Conservation (phyloP, 2,329 filamentous ascomycete species). For the Epichloe coenophiala region DNA sequence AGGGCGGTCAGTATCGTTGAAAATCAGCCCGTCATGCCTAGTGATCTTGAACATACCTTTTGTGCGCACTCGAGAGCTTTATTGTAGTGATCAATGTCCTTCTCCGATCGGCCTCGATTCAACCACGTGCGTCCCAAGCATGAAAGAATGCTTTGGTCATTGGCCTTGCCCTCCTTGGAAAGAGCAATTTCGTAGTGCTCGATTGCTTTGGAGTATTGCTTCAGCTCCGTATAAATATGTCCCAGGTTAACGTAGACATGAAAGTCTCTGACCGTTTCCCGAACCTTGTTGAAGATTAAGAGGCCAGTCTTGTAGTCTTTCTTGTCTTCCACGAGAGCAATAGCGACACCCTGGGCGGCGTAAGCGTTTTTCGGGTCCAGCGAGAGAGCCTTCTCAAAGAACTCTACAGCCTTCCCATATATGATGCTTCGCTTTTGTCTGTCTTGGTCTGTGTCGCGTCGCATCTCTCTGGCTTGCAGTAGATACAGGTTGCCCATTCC, state of each 20-base stretch:
- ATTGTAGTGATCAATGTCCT: constrained; percentile 42
- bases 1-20: not conserved
- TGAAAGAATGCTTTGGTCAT: constrained; percentile 66
- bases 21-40: no score
- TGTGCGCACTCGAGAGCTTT: constrained; percentile 47
- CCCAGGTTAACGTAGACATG: constrained; percentile 88
- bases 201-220: constrained; percentile 81
- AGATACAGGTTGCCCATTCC: constrained; percentile 95
- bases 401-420: constrained; percentile 89
- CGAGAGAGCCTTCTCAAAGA: constrained; percentile 93
- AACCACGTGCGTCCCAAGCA: constrained; percentile 84
- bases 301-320: constrained; percentile 76
- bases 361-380: constrained; percentile 90
- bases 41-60: constrained; percentile 29
- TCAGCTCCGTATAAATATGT: constrained; percentile 80
- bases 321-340: constrained; percentile 86
- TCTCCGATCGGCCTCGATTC: constrained; percentile 56
- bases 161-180: constrained; percentile 57
- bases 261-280: constrained; percentile 77
- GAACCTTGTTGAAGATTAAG: constrained; percentile 77
- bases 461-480: constrained; percentile 83
- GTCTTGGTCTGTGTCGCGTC: constrained; percentile 74
- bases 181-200: constrained; percentile 87
- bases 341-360: constrained; percentile 89
- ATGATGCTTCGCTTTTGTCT: constrained; percentile 79